Percentiles rank a stretch among this genome's conserved stretches.
phyloP scores from a whole-genome alignment of 345 rosid genomes.

The Eucalyptus sp. region DNA sequence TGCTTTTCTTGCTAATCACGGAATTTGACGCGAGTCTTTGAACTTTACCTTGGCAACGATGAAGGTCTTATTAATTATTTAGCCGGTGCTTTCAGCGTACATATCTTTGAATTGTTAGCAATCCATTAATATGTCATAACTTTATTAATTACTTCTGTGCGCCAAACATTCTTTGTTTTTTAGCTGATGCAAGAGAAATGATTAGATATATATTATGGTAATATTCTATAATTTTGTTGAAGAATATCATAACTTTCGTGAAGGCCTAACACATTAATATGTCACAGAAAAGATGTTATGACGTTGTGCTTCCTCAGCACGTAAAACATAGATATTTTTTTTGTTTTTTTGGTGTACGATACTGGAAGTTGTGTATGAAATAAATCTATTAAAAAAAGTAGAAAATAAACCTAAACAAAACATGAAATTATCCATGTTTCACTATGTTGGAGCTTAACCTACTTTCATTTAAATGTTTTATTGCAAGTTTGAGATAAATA shows the following conservation, averaged over 20 bases:
- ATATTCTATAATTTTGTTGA: not conserved
- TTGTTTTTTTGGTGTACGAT: not conserved
- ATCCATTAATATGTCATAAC: not conserved
- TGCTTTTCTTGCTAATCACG: not conserved
- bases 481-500: not conserved
- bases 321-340: not conserved
- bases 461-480: not conserved
- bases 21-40: not conserved
- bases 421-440: not conserved
- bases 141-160: not conserved
- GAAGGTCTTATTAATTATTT: not conserved
- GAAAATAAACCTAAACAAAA: not conserved
- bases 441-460: not conserved
- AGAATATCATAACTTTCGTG: not conserved
- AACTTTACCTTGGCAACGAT: not conserved
- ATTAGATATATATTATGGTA: not conserved
- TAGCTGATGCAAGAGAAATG: not conserved
- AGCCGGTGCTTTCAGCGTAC: not conserved
- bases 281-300: not conserved
- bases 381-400: not conserved
- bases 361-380: not conserved
- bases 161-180: not conserved
- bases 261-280: not conserved
- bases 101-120: not conserved
- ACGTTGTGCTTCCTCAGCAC: not conserved